These are phyloP conservation scores for Colletotrichum aenigma DNA, from an alignment of 2,329 filamentous ascomycete species.

Conservation along the genomic window DNA sequence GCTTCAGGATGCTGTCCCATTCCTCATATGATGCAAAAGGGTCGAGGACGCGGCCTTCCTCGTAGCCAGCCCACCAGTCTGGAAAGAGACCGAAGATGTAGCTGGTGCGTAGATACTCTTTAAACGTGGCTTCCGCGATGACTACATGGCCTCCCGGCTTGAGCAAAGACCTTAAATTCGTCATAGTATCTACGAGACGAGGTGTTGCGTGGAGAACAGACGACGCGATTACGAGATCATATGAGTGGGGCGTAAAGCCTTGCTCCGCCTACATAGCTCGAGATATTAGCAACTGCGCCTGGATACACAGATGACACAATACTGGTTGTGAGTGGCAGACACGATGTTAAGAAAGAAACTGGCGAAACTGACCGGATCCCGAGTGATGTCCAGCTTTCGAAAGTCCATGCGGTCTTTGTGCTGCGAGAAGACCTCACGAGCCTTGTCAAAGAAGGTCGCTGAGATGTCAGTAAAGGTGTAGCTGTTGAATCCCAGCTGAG, in stretches of 20 bases:
- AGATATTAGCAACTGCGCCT: not conserved
- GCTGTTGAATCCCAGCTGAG: conserved; percentile 1
- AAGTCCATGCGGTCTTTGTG: not conserved
- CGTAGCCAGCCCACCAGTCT: conserved; percentile 31
- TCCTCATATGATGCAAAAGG: conserved; percentile 24
- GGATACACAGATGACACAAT: not conserved
- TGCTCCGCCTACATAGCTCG: conserved; percentile 18
- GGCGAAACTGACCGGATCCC: conserved; percentile 20
- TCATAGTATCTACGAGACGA: conserved; percentile 24
- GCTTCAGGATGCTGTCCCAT: conserved; percentile 31
- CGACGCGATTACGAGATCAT: conserved; percentile 32
- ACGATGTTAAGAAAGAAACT: not conserved
- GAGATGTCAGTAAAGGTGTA: conserved; percentile 31
- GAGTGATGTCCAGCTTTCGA: conserved; percentile 33
- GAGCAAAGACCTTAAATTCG: conserved; percentile 28
- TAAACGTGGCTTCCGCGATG: not conserved
- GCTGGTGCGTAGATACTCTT: conserved; percentile 19
- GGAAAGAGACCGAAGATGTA: conserved; percentile 26
- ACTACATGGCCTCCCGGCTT: conserved; percentile 31
- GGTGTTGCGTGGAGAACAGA: conserved; percentile 33
- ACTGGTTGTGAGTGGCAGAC: not conserved
- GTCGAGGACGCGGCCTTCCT: conserved; percentile 24
- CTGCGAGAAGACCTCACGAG: conserved; percentile 21
- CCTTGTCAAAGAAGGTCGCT: conserved; percentile 23
- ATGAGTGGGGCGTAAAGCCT: conserved; percentile 28